Evolutionary conservation across 1,284 basidiomycete genomes (phyloP), one percentile per base, ranked within the genome.

Genomic region (Cryptococcus hybrid): DNA sequence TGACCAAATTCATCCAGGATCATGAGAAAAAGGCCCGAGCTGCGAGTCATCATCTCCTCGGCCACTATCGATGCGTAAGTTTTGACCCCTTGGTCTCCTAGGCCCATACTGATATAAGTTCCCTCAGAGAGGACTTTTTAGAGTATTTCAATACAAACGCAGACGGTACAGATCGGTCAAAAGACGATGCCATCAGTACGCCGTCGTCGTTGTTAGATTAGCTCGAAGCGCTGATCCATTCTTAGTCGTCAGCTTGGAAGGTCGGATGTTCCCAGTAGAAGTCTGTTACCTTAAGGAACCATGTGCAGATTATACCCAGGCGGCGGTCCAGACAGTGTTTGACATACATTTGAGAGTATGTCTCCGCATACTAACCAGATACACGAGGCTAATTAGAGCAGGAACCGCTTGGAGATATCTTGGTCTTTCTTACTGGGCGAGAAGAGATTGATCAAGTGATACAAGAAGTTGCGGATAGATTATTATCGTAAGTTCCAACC

Each of bases 361-460:
- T 68, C 62, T 51, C 13, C 24, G 5, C 24, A 37, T 35, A 52
- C 44, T 5, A 24, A 24, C 24, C 24, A 24, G 24, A 24, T 24
- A 24, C 24, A 24, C 24, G 24, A 3, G 1, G 34, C 18, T 54
- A 30, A 52, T 35, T 46, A 43, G 13, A 62, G 81, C 85, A 88
- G 80, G 84, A 85, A 67, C 82, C 85, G 4, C 59, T 69, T 1
- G 95, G 95, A 0, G 94, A 98, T 76, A 85, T 99, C 44, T 83
- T 99, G 9, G 86, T 98, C 3, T 99, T 99, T 73, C 75, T 98
- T 49, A 94, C 96, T 0, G 93, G 96, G n/a, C 83, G 95, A 55
- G 95, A 99, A 68, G 96, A 99, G 70, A 99, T 99, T 51, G 92
- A 99, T 47, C 81, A 84, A 37, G 93, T 88, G 57, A 76, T 96